These are phyloP conservation scores for Puccinia hordei DNA, from an alignment of 1,284 basidiomycete genomes.

Conservation along the genomic window DNA sequence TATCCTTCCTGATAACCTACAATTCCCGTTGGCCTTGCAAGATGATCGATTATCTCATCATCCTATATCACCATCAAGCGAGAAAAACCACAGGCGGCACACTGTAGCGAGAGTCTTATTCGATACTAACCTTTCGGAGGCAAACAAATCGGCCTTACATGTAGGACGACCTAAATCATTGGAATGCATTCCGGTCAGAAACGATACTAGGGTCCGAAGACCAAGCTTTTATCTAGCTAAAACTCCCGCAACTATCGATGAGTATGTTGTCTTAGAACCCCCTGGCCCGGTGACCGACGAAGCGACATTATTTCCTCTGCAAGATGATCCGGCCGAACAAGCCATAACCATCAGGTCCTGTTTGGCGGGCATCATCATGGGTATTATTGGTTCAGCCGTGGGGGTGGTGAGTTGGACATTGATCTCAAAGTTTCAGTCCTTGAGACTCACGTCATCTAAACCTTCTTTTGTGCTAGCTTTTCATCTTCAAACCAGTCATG, in stretches of 20 bases:
- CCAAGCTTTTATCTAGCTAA: not conserved
- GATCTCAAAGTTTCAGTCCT: not conserved
- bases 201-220: not conserved
- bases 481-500: constrained; percentile 46
- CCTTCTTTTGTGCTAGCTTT: constrained; percentile 7
- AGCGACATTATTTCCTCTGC: constrained; percentile 21
- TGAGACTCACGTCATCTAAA: not conserved
- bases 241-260: not conserved
- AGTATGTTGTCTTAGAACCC: not conserved
- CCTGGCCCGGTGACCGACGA: not conserved
- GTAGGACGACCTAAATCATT: constrained; percentile 10
- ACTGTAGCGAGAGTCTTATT: not conserved
- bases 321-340: not conserved
- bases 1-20: not conserved
- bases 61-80: not conserved
- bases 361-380: constrained; percentile 6
- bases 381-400: constrained; percentile 19
- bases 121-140: not conserved
- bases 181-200: not conserved
- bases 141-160: not conserved
- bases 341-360: constrained; percentile 16
- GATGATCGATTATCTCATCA: not conserved
- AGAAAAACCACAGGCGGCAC: not conserved
- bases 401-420: not conserved
- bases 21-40: not conserved